Conservation (phyloP, 371 early-diverging fungal genomes). For the Capillidium rhysosporum region DNA sequence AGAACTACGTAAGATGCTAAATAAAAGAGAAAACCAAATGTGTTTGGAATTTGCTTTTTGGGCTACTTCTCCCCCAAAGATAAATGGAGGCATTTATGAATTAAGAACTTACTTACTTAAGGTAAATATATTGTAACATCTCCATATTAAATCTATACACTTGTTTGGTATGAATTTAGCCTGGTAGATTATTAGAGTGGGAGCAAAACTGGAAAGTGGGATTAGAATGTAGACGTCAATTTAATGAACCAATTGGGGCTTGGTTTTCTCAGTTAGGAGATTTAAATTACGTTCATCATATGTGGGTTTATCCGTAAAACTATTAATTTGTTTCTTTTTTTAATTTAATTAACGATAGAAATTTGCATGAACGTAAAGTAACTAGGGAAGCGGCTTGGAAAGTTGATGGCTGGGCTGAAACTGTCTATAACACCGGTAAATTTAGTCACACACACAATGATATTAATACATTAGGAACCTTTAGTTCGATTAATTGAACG, state of each 20-base stretch:
- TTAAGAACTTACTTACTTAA: constrained; percentile 66
- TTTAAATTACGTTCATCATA: constrained; percentile 77
- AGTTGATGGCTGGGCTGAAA: constrained; percentile 82
- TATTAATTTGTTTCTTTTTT: background rate
- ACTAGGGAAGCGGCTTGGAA: constrained; percentile 83
- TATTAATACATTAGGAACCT: background rate
- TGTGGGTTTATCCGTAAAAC: constrained; percentile 73
- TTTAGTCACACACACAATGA: background rate
- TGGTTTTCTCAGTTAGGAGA: constrained; percentile 87
- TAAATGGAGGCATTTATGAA: constrained; percentile 71
- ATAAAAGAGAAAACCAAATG: constrained; percentile 57
- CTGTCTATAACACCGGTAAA: constrained; percentile 73
- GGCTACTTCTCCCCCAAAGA: constrained; percentile 52
- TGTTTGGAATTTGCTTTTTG: constrained; percentile 87
- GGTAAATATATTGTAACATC: constrained; percentile 15
- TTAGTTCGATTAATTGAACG: constrained; percentile 55
- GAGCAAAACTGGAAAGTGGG: constrained; percentile 76
- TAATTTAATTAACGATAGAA: constrained; percentile 18
- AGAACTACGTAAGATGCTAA: constrained; percentile 41
- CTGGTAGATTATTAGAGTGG: constrained; percentile 82
- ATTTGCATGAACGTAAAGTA: constrained; percentile 63
- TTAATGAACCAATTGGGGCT: constrained; percentile 80
- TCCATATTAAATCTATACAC: background rate
- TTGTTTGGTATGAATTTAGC: constrained; percentile 18
- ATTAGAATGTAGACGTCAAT: constrained; percentile 65